Percentiles rank a stretch among this genome's conserved stretches.
Conservation (phyloP, 1,284 basidiomycete genomes). For the Puccinia novopanici region DNA sequence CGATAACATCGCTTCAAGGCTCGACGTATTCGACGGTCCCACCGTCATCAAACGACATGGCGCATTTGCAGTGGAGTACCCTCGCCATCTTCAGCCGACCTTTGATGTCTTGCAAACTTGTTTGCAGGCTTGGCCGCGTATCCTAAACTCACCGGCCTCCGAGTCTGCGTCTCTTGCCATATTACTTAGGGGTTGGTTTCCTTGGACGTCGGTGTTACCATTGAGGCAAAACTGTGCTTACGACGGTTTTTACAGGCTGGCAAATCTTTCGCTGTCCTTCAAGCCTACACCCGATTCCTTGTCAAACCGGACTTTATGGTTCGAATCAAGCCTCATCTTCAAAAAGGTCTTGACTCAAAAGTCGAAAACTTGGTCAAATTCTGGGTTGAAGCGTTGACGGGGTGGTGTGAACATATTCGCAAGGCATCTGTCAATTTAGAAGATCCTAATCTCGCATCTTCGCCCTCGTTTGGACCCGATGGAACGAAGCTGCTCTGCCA, state of each 20-base stretch:
- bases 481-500: slow-evolving; percentile 38
- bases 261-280: slow-evolving; percentile 47
- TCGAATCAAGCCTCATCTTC: slow-evolving; percentile 39
- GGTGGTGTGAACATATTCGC: slow-evolving; percentile 47
- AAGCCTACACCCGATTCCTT: slow-evolving; percentile 46
- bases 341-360: slow-evolving; percentile 43
- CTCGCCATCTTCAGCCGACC: slow-evolving; percentile 67
- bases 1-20: slow-evolving; percentile 31
- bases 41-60: slow-evolving; percentile 60
- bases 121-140: slow-evolving; percentile 83
- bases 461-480: slow-evolving; percentile 33
- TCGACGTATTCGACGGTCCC: slow-evolving; percentile 27
- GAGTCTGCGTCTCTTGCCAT: slow-evolving; percentile 73
- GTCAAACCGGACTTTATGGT: slow-evolving; percentile 47
- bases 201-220: slow-evolving; percentile 69
- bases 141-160: slow-evolving; percentile 63
- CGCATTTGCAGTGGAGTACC: slow-evolving; percentile 73
- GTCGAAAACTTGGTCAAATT: slow-evolving; percentile 46
- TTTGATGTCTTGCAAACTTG: slow-evolving; percentile 76
- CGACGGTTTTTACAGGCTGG: slow-evolving; percentile 40
- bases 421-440: slow-evolving; percentile 21
- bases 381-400: slow-evolving; percentile 46
- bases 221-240: slow-evolving; percentile 44
- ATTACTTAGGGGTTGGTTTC: slow-evolving; percentile 77
- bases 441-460: slow-evolving; percentile 16